These are phyloP conservation scores for Evernia prunastri DNA, from an alignment of 495 filamentous ascomycete species.

Conservation along the genomic window DNA sequence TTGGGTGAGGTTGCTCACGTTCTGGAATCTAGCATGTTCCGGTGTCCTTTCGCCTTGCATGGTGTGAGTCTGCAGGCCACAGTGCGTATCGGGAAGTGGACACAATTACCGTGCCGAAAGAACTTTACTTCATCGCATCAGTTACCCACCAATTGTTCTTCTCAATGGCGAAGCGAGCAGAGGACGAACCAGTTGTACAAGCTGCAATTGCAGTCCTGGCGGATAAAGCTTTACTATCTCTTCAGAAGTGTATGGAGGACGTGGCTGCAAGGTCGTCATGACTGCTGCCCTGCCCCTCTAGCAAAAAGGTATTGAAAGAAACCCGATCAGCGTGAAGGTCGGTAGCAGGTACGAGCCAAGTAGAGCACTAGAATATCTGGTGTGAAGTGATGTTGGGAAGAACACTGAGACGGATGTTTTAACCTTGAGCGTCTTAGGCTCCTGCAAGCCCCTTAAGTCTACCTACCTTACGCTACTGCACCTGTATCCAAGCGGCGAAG, in stretches of 20 bases:
- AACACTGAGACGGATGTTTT: too few relatives aligned
- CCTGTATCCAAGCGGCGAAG: too few relatives aligned
- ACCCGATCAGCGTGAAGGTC: neutral
- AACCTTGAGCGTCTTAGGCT: too few relatives aligned
- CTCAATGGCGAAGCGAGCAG: too few relatives aligned
- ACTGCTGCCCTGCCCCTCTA: neutral
- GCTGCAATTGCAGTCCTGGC: slow-evolving; percentile 5
- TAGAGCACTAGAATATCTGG: too few relatives aligned
- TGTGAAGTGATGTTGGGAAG: too few relatives aligned
- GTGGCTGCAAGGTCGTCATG: slow-evolving; percentile 11
- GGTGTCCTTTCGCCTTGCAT: slow-evolving; percentile 16
- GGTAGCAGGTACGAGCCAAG: neutral
- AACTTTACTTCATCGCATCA: neutral
- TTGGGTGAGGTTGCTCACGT: neutral
- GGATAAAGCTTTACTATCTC: slow-evolving; percentile 8
- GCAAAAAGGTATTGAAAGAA: neutral
- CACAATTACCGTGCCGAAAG: neutral
- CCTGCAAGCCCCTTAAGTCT: too few relatives aligned
- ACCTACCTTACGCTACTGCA: too few relatives aligned
- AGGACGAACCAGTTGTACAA: slow-evolving; percentile 8
- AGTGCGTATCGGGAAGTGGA: neutral
- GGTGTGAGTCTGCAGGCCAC: neutral
- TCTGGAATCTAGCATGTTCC: slow-evolving; percentile 5
- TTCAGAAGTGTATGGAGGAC: neutral
- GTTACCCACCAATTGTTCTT: neutral